Evolutionary conservation across 306 rosid species (phyloP), one percentile per base, ranked within the genome.

Genomic region (Sechiopsis laciniata): DNA sequence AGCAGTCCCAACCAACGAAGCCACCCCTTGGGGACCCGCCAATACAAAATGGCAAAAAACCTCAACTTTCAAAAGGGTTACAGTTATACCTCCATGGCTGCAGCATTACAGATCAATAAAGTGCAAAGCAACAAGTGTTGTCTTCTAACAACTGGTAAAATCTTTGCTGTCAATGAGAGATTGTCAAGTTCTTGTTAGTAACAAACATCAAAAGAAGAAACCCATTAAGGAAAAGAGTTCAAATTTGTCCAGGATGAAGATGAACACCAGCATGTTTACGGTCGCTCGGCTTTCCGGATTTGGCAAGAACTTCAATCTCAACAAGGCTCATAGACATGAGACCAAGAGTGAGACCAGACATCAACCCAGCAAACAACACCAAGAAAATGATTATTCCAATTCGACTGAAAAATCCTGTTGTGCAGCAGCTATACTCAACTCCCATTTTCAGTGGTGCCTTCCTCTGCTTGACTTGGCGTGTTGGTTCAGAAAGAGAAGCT

Each of bases 241-340:
- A 37, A 37, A 5, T 9, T 48, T 50, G 1, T 21, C 42, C 20
- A 42, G 0, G 53, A 19, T 15, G 48, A 8, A 77, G 29, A 15
- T n/a, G 22, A 45, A 42, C 60, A 90, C 96, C 91, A 0, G 96
- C 96, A 79, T 85, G 86, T 24, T 60, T 67, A 55, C 85, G 86
- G 70, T 88, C 85, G 14, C 72, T 64, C 16, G 86, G 88, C 7
- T 86, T 80, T 17, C 96, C 96, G 73, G 96, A 88, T 77, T 83
- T 88, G 35, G 86, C 91, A 12, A 90, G 94, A 46, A 90, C 96
- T 81, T 88, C 94, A 70, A 90, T 91, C 74, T 90, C 96, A 71
- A 90, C 96, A 15, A 88, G 89, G 73, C 94, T 88, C 82, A 90
- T 55, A 42, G 94, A 90, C 96, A 90, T 88, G 72, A 90, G 96